Evolutionary conservation across 1,284 basidiomycete genomes (phyloP), one percentile per base, ranked within the genome.

Genomic region (Athelia sp.): DNA sequence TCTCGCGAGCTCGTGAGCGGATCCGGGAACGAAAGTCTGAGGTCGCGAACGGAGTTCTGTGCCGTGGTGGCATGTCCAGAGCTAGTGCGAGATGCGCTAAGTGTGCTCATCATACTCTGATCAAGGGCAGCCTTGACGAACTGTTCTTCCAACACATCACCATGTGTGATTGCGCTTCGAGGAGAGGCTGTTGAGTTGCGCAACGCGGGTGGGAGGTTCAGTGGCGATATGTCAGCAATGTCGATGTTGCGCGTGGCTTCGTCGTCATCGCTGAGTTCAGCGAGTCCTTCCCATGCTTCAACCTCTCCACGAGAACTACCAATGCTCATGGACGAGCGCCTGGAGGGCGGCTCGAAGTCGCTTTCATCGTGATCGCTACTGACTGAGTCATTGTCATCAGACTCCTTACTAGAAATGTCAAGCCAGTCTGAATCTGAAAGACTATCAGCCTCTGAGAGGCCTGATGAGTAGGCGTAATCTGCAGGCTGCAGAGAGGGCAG

Each of bases 381-480:
- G 62, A 82, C 65, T 45, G 84, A 87, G 59, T 84, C 82, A 63
- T 77, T 79, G 64, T 81, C 76, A 58, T 83, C 84, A 35, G 82
- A 84, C 50, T 79, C 79, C 52, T 75, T 74, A 58, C 79, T 83
- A 35, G 81, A 69, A 53, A 89, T 75, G 58, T 89, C 86, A 58
- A 87, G 81, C 86, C 86, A 88, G 66, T 88, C 85, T 31, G 84
- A 87, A 68, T 89, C 87, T 34, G 86, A 89, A 54, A 79, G 65
- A 54, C 66, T 77, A 62, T 85, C 85, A 54, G 74, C 61, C 61
- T 87, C 86, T 57, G 81, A 79, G 60, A 76, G 68, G 52, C 60
- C 54, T 45, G 65, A 68, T 55, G 64, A 64, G 52, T 63, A 62
- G 56, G 59, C 56, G 52, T 64, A 59, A 50, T 62, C 51, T 50